Conservation (phyloP, 2,329 filamentous ascomycete genomes). For the Talaromyces pinophilus region DNA sequence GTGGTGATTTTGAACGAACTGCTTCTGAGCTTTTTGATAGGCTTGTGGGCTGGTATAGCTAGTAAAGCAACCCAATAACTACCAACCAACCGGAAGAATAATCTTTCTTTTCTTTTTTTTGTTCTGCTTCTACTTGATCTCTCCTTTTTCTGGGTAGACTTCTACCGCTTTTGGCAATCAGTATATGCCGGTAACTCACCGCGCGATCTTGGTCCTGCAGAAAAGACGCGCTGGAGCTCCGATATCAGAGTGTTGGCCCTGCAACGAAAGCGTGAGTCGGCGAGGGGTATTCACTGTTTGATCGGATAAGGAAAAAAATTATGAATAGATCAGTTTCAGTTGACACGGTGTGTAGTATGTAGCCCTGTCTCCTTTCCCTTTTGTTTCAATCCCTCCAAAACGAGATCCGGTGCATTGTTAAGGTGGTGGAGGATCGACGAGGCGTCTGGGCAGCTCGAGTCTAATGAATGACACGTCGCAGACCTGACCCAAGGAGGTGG, state of each 20-base stretch:
- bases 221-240: conserved; percentile 8
- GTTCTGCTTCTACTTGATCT: not conserved
- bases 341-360: not conserved
- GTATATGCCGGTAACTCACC: conserved; percentile 10
- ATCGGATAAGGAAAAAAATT: conserved; percentile 16
- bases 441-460: conserved; percentile 21
- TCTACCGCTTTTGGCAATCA: conserved; percentile 13
- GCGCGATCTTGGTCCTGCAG: conserved; percentile 19
- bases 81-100: conserved; percentile 1
- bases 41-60: not conserved
- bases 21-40: conserved; percentile 8
- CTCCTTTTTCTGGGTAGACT: conserved; percentile 6
- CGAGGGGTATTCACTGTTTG: conserved; percentile 20
- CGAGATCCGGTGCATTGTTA: conserved; percentile 12
- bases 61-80: not conserved
- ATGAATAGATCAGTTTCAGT: conserved; percentile 3
- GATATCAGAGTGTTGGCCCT: conserved; percentile 23
- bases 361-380: conserved; percentile 10
- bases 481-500: conserved; percentile 18
- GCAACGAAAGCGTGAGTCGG: conserved; percentile 20
- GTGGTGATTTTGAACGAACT: conserved; percentile 2
- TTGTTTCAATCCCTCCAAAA: conserved; percentile 14
- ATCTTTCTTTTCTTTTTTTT: conserved; percentile 17
- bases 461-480: conserved; percentile 27
- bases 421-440: conserved; percentile 22